Percentiles rank a stretch among this genome's conserved stretches.
phyloP scores from a whole-genome alignment of 2,329 filamentous ascomycete genomes.

The Alternaria brassicae region DNA sequence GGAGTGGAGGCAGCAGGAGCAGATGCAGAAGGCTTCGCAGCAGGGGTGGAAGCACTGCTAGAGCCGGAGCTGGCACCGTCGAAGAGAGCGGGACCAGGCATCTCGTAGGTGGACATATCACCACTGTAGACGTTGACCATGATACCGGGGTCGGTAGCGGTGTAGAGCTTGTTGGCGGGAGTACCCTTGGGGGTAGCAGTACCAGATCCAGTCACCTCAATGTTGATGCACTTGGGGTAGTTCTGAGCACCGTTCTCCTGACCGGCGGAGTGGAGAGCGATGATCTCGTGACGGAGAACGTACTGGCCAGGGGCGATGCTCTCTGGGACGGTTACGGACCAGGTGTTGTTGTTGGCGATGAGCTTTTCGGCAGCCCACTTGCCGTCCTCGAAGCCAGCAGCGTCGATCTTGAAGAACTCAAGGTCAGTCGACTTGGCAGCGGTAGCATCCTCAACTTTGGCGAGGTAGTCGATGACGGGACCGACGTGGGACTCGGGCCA shows the following conservation, averaged over 20 bases:
- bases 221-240: conserved; percentile 57
- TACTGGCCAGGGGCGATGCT: conserved; percentile 64
- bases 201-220: conserved; percentile 59
- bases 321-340: conserved; percentile 60
- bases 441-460: conserved; percentile 63
- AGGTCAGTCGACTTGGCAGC: conserved; percentile 61
- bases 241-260: conserved; percentile 54
- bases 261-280: conserved; percentile 65
- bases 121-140: conserved; percentile 64
- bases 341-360: conserved; percentile 57
- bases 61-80: conserved; percentile 27
- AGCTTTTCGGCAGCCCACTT: conserved; percentile 65
- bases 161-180: conserved; percentile 63
- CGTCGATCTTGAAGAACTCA: conserved; percentile 70
- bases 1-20: conserved; percentile 6
- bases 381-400: conserved; percentile 59
- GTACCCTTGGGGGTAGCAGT: conserved; percentile 56
- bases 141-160: conserved; percentile 64
- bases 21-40: conserved; percentile 14
- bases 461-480: conserved; percentile 70
- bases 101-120: conserved; percentile 52
- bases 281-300: conserved; percentile 65
- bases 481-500: conserved; percentile 73
- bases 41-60: conserved; percentile 9
- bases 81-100: conserved; percentile 59